Evolutionary conservation across 2,329 filamentous ascomycete species (phyloP).

Genomic region (Talaromyces sp.): DNA sequence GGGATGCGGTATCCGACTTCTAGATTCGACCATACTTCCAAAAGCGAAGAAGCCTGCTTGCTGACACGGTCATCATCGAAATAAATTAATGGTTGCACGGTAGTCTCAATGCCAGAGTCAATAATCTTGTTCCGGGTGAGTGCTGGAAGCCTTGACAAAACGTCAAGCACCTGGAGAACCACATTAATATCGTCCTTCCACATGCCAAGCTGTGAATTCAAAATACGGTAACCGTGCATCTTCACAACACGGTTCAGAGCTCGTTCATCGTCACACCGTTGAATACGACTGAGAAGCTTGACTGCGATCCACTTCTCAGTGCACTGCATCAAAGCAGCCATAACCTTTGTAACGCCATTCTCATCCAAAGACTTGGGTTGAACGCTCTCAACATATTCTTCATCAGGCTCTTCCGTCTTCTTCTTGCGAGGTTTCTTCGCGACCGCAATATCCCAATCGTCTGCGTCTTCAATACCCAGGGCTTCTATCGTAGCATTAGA

Average conservation of each 20-base stretch:
- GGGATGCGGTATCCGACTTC: conserved; percentile 91
- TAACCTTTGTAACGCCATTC: conserved; percentile 84
- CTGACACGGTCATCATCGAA: conserved; percentile 74
- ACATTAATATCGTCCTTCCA: conserved; percentile 91
- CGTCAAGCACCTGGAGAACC: conserved; percentile 81
- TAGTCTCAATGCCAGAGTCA: conserved; percentile 89
- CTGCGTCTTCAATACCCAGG: conserved; percentile 87
- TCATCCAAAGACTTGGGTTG: conserved; percentile 76
- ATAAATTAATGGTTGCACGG: conserved; percentile 64
- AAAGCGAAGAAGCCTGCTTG: conserved; percentile 64
- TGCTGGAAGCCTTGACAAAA: conserved; percentile 82
- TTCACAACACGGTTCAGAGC: conserved; percentile 85
- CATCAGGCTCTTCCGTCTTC: conserved; percentile 85
- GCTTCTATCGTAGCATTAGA: conserved; percentile 88
- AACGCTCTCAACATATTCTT: conserved; percentile 90
- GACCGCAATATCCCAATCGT: conserved; percentile 87
- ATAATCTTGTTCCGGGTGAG: conserved; percentile 95
- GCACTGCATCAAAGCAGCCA: conserved; percentile 94
- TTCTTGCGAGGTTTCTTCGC: conserved; percentile 90
- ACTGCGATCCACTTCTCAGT: conserved; percentile 99
- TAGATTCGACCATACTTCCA: conserved; percentile 84
- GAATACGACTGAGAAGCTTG: conserved; percentile 85
- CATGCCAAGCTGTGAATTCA: conserved; percentile 79
- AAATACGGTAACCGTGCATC: conserved; percentile 95
- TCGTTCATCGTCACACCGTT: conserved; percentile 78